phyloP scores from a whole-genome alignment of 352 stramenopile genomes.

The Phytophthora tubulina region DNA sequence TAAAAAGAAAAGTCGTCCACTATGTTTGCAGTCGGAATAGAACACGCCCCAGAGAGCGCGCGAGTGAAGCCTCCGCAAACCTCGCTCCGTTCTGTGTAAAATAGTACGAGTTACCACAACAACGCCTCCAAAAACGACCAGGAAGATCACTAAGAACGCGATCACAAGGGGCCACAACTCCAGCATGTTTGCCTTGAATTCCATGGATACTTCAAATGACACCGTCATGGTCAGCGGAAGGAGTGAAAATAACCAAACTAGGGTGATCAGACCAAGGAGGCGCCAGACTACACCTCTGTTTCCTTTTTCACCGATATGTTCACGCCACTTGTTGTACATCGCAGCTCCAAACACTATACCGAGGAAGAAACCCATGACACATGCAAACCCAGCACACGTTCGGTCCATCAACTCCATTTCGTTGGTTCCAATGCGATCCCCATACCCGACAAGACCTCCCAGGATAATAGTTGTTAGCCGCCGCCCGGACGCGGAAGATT shows the following conservation, averaged over 20 bases:
- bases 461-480: constrained; percentile 58
- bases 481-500: constrained; percentile 25
- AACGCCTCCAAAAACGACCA: constrained; percentile 42
- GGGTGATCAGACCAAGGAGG: constrained; percentile 52
- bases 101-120: constrained; percentile 47
- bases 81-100: constrained; percentile 39
- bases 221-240: constrained; percentile 59
- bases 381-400: constrained; percentile 38
- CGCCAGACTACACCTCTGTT: constrained; percentile 51
- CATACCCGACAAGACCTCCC: constrained; percentile 57
- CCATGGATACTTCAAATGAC: constrained; percentile 70
- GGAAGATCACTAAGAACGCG: constrained; percentile 41
- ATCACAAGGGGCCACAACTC: constrained; percentile 31
- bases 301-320: not conserved
- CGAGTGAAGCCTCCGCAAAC: constrained; percentile 47
- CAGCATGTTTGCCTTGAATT: constrained; percentile 41
- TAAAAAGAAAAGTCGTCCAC: constrained; percentile 62
- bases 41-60: constrained; percentile 59
- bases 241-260: constrained; percentile 64
- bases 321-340: constrained; percentile 19
- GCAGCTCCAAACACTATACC: constrained; percentile 35
- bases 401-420: constrained; percentile 49
- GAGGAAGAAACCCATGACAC: constrained; percentile 50
- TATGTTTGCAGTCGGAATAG: constrained; percentile 58
- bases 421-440: constrained; percentile 55